phyloP scores from a whole-genome alignment of 2,329 filamentous ascomycete species.

The Neurospora sp. region DNA sequence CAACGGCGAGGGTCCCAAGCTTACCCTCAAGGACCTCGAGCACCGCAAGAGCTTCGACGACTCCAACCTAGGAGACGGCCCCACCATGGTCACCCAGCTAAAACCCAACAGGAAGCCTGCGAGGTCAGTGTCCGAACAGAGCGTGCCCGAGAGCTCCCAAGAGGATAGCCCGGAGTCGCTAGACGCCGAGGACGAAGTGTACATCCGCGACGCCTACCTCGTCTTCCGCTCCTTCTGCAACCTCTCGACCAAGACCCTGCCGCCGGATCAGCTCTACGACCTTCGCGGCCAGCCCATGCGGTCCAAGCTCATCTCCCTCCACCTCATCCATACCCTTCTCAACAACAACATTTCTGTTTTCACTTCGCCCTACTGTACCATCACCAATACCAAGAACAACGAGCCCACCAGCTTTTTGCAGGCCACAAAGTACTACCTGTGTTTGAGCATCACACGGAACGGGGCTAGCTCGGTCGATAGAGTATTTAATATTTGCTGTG shows the following conservation, averaged over 20 bases:
- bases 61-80: constrained; percentile 55
- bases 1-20: constrained; percentile 38
- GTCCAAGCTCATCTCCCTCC: constrained; percentile 88
- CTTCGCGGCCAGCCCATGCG: constrained; percentile 92
- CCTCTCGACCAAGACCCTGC: constrained; percentile 82
- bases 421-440: constrained; percentile 93
- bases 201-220: constrained; percentile 92
- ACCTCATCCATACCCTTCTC: constrained; percentile 88
- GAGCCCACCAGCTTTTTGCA: constrained; percentile 86
- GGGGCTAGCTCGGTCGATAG: constrained; percentile 85
- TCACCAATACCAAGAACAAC: constrained; percentile 81
- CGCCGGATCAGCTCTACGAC: constrained; percentile 86
- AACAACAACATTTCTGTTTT: constrained; percentile 92
- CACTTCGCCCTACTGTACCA: constrained; percentile 82
- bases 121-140: constrained; percentile 43
- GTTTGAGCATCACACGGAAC: constrained; percentile 87
- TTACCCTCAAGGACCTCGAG: constrained; percentile 58
- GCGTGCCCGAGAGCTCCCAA: constrained; percentile 41
- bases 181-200: constrained; percentile 82
- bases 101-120: constrained; percentile 35
- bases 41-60: constrained; percentile 61
- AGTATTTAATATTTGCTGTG: constrained; percentile 91
- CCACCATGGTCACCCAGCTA: constrained; percentile 56
- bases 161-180: constrained; percentile 51
- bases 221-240: constrained; percentile 98